These are phyloP conservation scores for Penicillium expansum DNA, from an alignment of 2,329 filamentous ascomycete species.

Conservation along the genomic window DNA sequence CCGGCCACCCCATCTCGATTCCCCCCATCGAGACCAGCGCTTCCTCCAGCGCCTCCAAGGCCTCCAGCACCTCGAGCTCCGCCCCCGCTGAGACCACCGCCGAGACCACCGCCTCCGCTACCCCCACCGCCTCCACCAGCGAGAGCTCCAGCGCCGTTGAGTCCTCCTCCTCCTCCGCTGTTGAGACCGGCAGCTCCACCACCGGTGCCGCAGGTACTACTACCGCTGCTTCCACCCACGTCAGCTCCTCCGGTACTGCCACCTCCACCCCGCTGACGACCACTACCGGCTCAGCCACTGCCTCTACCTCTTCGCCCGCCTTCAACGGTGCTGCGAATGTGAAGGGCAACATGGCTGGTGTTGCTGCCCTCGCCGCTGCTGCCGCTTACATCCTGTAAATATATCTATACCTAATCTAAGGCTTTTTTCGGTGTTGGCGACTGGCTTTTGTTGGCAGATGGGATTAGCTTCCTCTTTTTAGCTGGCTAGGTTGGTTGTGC, in stretches of 20 bases:
- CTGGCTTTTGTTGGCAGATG: neutral
- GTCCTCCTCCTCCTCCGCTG: constrained; percentile 4
- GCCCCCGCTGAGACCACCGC: constrained; percentile 11
- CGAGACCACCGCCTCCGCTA: constrained; percentile 8
- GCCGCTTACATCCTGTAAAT: constrained; percentile 29
- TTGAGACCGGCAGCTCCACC: neutral
- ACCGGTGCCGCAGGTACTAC: constrained; percentile 10
- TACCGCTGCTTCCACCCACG: constrained; percentile 3
- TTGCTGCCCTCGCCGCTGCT: constrained; percentile 25
- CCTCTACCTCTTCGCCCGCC: constrained; percentile 20
- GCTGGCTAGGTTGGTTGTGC: neutral
- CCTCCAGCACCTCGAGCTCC: constrained; percentile 5
- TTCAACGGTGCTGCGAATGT: constrained; percentile 26
- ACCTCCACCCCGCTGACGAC: constrained; percentile 19
- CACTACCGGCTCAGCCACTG: constrained; percentile 13
- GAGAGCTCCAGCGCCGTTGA: constrained; percentile 10
- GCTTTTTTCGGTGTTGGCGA: neutral
- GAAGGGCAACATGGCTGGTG: constrained; percentile 28
- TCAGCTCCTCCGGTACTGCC: constrained; percentile 12
- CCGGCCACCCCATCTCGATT: constrained; percentile 38
- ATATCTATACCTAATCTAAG: constrained; percentile 13
- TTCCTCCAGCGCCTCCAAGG: neutral
- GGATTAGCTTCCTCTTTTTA: neutral
- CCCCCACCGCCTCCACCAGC: constrained; percentile 3
- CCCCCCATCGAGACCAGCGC: constrained; percentile 29